Evolutionary conservation across 176 grass and related monocot species (phyloP).

Genomic region (Dendrocalamus sinicus): DNA sequence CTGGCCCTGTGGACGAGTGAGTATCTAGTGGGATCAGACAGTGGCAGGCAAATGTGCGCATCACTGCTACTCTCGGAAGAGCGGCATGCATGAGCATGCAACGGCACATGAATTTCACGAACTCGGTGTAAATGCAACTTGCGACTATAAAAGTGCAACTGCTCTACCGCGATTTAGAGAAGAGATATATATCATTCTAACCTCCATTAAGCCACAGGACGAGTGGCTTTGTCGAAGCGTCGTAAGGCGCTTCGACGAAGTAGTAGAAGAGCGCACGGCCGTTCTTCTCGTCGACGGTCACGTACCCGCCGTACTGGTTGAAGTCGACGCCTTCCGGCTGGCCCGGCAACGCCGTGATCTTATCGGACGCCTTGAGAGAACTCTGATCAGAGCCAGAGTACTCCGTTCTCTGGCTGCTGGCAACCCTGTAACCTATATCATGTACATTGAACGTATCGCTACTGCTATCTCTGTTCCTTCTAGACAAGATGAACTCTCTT

Average conservation of each 20-base stretch:
- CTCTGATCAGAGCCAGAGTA: slow-evolving; percentile 5
- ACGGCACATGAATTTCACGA: no score
- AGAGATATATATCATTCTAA: slow-evolving; percentile 4
- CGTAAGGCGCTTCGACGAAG: slow-evolving; percentile 45
- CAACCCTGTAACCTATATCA: neutral
- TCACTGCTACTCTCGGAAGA: no score
- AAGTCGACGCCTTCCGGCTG: slow-evolving; percentile 50
- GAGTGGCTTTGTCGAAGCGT: slow-evolving; percentile 50
- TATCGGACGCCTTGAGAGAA: slow-evolving; percentile 45
- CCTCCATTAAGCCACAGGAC: slow-evolving; percentile 77
- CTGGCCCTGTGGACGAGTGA: slow-evolving; percentile 36
- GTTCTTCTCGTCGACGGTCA: slow-evolving; percentile 48
- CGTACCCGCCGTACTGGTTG: slow-evolving; percentile 60
- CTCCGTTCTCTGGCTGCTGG: neutral
- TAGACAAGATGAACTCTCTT: slow-evolving; percentile 39
- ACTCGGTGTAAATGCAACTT: neutral
- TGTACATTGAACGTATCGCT: neutral
- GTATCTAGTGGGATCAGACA: neutral
- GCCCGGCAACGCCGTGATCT: slow-evolving; percentile 51
- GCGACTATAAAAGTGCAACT: neutral
- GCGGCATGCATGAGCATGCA: no score
- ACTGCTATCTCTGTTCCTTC: neutral
- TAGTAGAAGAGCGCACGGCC: slow-evolving; percentile 70
- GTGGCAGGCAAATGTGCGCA: no score
- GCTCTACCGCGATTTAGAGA: neutral